Base-by-base conservation (phyloP, 495 filamentous ascomycete genomes). In the Aspergillus bridgeri region DNA sequence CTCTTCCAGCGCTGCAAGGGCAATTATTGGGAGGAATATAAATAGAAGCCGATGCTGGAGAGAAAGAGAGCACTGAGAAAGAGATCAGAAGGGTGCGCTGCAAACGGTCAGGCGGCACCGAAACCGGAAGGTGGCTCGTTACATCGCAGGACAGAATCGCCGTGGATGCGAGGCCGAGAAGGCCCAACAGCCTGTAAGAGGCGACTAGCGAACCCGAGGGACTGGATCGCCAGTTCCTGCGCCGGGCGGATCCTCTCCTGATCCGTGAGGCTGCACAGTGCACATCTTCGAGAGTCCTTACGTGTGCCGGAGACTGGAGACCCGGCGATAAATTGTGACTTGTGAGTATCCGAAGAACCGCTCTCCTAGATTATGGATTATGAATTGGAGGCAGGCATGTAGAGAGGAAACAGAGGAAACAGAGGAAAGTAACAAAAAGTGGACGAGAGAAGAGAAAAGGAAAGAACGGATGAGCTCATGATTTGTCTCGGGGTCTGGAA, bases 141-240 rank as follows among this genome's bases (percentile, higher is more conserved):
- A n/a, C n/a, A n/a, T n/a, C n/a, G n/a, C n/a, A n/a, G n/a, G n/a
- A n/a, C n/a, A n/a, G n/a, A n/a, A n/a, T n/a, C n/a, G n/a, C n/a
- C n/a, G n/a, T n/a, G n/a, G n/a, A n/a, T n/a, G n/a, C n/a, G n/a
- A n/a, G n/a, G n/a, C n/a, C n/a, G n/a, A n/a, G n/a, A n/a, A n/a
- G n/a, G n/a, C n/a, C n/a, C n/a, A n/a, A n/a, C n/a, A n/a, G n/a
- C n/a, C n/a, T n/a, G n/a, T n/a, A n/a, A n/a, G 33, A 33, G 25
- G 18, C n/a, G 27, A 29, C 33, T 38, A 50, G 38, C 58, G 64
- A 60, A 62, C 65, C 65, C 65, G 65, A 67, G 59, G 25, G 65
- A 60, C 25, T 67, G 65, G 65, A 46, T 64, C 61, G 60, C 42
- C 63, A 56, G 65, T 64, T 67, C 65, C 65, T 67, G 65, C 65